Base-by-base conservation (phyloP, 345 rosid genomes). In the Eucalyptus coolabah region DNA sequence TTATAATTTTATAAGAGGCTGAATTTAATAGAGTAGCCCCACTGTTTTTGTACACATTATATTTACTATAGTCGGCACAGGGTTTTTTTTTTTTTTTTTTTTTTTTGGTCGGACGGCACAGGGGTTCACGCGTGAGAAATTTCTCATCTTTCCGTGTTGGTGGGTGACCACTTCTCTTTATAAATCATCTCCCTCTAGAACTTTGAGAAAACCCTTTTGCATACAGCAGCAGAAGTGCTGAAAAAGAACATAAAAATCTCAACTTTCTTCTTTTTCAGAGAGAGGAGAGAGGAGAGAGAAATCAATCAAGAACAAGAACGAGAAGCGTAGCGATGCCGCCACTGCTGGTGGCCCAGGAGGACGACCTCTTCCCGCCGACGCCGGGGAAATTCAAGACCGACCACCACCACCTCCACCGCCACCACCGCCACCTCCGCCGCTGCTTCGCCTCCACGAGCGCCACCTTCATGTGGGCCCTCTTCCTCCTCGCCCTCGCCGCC, bases 341-440 rank as follows among this genome's bases (percentile, higher is more conserved):
- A 3, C 90, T 96, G 47, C 9, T 77, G 85, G 85, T 77, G 85
- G 47, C 85, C 85, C 9, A 77, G 85, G 96, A 96, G 89, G 97
- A 95, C 42, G 97, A 96, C 90, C 90, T 96, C 89, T 96, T 96
- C 90, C 98, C 98, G 40, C 96, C 99, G 45, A 97, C 99, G 83
- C 97, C 99, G 6, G 98, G 98, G 3, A 97, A 97, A 93, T 94
- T 97, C 94, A 97, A 97, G 93, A 94, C 95, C 93, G 98, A 95
- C 28, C 91, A 37, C 82, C 88, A 53, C 85, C 83, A 96, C 4
- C 82, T 72, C 82, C 82, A 92, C 83, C 45, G 45, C 28, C 83
- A 19, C 83, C 47, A 93, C 91, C 96, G 99, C 4, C 99, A 96
- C 72, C 93, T 97, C 89, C 93, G 96, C 90, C 96, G 99, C 4